These are phyloP conservation scores for Berberis thunbergii DNA, from an alignment of 164 flowering plant species.

Conservation along the genomic window DNA sequence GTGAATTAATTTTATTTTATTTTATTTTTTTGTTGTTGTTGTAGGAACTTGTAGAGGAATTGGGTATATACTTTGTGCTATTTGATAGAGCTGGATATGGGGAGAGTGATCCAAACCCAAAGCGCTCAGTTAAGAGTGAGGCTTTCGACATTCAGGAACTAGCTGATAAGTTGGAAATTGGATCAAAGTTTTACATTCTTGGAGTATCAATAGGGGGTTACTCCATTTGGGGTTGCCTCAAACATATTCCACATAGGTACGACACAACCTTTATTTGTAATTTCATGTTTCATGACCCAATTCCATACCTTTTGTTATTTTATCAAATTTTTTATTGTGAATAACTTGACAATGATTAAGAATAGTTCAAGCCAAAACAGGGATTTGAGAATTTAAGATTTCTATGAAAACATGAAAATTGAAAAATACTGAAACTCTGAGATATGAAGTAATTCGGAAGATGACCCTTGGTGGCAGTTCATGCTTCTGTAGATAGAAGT, in stretches of 20 bases:
- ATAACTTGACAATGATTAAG: too few species aligned
- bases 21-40: background rate
- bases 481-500: background rate
- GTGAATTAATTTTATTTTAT: background rate
- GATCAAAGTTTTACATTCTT: slow-evolving; percentile 46
- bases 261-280: background rate
- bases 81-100: slow-evolving; percentile 68
- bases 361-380: too few species aligned
- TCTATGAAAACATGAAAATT: too few species aligned
- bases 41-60: slow-evolving; percentile 46
- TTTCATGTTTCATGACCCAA: background rate
- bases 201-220: slow-evolving; percentile 45
- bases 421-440: too few species aligned
- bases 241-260: slow-evolving; percentile 42
- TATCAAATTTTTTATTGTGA: too few species aligned
- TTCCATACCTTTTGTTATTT: too few species aligned
- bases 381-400: too few species aligned
- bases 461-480: background rate
- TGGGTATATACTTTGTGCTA: slow-evolving; percentile 32
- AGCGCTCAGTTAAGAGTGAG: slow-evolving; percentile 45
- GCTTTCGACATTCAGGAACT: slow-evolving; percentile 55
- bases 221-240: slow-evolving; percentile 34
- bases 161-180: slow-evolving; percentile 45
- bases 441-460: too few species aligned
- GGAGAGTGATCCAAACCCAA: slow-evolving; percentile 53